Evolutionary conservation across 306 rosid genomes (phyloP).

Genomic region (Luffa acutangula): DNA sequence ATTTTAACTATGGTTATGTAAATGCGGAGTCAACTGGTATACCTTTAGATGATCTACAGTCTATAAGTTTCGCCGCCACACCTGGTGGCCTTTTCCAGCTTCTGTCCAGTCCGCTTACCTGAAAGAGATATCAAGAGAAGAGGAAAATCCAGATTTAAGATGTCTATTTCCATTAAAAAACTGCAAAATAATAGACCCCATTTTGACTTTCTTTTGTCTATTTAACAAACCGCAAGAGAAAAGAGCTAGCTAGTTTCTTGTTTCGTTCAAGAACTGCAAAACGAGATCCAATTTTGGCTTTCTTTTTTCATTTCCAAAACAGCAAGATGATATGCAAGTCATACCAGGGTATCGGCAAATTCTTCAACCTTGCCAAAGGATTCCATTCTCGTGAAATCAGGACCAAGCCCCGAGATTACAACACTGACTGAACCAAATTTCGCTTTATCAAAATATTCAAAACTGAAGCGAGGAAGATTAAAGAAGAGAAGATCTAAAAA

Average conservation of each 20-base stretch:
- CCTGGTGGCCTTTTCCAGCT: conserved; percentile 93
- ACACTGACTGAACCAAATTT: conserved; percentile 41
- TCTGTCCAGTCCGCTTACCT: conserved; percentile 90
- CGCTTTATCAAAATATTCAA: neutral
- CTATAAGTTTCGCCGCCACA: conserved; percentile 74
- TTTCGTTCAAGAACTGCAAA: neutral
- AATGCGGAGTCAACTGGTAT: neutral
- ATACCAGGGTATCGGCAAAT: conserved; percentile 86
- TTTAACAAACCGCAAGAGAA: neutral
- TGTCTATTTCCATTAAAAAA: neutral
- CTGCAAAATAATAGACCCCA: neutral
- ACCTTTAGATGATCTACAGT: conserved; percentile 60
- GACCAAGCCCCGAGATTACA: conserved; percentile 75
- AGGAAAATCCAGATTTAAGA: neutral
- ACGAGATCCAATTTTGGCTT: neutral
- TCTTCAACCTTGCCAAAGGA: conserved; percentile 92
- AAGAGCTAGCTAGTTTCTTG: neutral
- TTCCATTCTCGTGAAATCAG: conserved; percentile 89
- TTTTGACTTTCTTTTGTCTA: neutral
- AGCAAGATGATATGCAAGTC: neutral
- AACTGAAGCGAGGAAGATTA: neutral
- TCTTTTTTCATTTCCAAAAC: neutral
- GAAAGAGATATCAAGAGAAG: conserved; percentile 6
- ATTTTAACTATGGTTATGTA: neutral
- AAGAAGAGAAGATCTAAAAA: neutral